These are phyloP conservation scores for Alloascoidea africana DNA, from an alignment of 805 yeast species.

Conservation along the genomic window DNA sequence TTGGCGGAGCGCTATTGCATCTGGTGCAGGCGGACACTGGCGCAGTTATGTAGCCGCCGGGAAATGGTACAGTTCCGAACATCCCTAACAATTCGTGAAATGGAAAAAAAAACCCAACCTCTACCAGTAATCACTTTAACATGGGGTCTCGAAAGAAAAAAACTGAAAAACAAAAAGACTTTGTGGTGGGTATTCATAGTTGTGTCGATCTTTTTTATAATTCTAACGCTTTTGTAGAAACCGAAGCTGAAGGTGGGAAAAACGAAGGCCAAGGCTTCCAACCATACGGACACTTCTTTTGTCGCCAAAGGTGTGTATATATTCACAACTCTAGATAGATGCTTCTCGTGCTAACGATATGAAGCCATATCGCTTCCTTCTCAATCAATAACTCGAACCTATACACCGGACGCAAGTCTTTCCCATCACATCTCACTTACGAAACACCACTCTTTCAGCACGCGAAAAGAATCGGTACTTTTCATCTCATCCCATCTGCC, in stretches of 20 bases:
- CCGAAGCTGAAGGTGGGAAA: conserved; percentile 84
- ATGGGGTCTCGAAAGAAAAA: conserved; percentile 43
- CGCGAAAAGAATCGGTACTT: conserved; percentile 57
- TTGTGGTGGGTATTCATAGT: conserved; percentile 24
- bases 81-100: no score
- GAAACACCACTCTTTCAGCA: conserved; percentile 56
- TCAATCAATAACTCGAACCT: conserved; percentile 17
- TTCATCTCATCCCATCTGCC: conserved; percentile 38
- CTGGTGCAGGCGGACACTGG: no score
- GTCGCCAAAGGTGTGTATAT: conserved; percentile 31
- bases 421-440: conserved; percentile 53
- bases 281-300: conserved; percentile 79
- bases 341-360: no score
- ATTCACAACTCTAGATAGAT: conserved; percentile 7
- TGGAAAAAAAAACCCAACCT: no score
- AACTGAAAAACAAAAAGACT: conserved; percentile 57
- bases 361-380: conserved; percentile 24
- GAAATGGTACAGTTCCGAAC: no score
- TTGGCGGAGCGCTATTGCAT: no score
- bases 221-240: conserved; percentile 21
- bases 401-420: conserved; percentile 10
- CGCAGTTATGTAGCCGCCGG: no score
- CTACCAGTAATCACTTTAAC: no score
- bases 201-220: neutral
- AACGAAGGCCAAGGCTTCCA: conserved; percentile 49